Conservation (phyloP, 78 protist species). For the Dictyostelium citrinum region DNA sequence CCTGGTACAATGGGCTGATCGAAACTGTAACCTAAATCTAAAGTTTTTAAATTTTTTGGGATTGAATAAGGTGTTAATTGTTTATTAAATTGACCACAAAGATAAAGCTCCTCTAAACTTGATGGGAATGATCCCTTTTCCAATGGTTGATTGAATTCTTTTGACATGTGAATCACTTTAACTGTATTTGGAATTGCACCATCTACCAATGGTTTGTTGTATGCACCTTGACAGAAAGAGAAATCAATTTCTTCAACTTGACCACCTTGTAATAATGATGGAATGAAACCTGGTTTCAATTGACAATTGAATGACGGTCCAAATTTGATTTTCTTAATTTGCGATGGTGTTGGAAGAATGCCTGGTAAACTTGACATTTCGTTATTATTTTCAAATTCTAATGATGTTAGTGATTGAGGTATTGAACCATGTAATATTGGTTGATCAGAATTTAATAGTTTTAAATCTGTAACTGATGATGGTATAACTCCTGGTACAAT, state of each 20-base stretch:
- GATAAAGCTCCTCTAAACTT: not conserved
- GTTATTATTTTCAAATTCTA: slow-evolving; percentile 1
- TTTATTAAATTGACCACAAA: not conserved
- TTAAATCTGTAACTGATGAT: not conserved
- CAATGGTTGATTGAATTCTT: not conserved
- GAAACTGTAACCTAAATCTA: not conserved
- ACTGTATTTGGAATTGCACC: not conserved
- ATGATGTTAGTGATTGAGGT: not conserved
- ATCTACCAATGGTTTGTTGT: not conserved
- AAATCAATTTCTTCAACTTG: not conserved
- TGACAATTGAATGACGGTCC: not conserved
- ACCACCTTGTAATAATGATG: not conserved
- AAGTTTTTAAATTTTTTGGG: not conserved
- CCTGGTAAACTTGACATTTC: not conserved
- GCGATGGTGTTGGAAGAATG: not conserved
- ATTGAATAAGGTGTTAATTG: not conserved
- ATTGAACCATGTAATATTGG: not conserved
- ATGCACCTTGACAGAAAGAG: not conserved
- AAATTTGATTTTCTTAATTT: not conserved
- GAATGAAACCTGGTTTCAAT: not conserved
- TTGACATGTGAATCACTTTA: not conserved
- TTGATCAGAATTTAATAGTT: not conserved
- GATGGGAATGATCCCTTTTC: not conserved
- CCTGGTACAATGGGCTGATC: not conserved
- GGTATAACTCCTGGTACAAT: slow-evolving; percentile 3